Evolutionary conservation across 495 filamentous ascomycete species (phyloP), one percentile per base, ranked within the genome.

Genomic region (Annulohypoxylon maeteangense): DNA sequence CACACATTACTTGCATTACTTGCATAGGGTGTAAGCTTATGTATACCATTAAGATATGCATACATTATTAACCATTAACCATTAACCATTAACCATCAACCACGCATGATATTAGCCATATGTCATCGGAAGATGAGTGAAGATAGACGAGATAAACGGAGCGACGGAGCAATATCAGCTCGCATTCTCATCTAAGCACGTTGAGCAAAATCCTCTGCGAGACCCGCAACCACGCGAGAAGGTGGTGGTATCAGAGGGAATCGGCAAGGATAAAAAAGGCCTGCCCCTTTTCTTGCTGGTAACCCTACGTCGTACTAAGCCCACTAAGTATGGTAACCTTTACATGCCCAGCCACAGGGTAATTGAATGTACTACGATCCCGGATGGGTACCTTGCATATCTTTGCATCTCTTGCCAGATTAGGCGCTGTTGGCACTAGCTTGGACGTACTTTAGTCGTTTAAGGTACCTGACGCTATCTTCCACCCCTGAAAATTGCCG

Each of bases 381-480:
- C 55, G 51, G 44, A 29, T 45, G 29, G 50, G 65, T 73, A 73
- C 65, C 50, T 66, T 65, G 36, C 50, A 57, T 61, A 55, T 56
- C 42, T 38, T 58, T 65, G 36, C 50, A 57, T 61, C 65, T 61
- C 50, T 38, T 56, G 57, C 55, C 34, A 20, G 8, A n/a, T 36
- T 50, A 25, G 23, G 60, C 36, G 53, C 25, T 44, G 12, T 57
- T 12, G 44, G 44, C 36, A n/a, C 36, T 40, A 40, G 12, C 14
- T 14, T 40, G 36, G 65, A 58, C 70, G 65, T 72, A 72, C 60
- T 55, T 32, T 56, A 25, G 60, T 55, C 55, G 70, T 60, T 65
- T 10, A 16, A 57, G 63, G 70, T 72, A 72, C 70, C 70, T 72
- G 65, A 61, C 70, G 65, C 70, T 62, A 69, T 73, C 61, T 68